Evolutionary conservation across 768 basidiomycete species (phyloP).

Genomic region (Podaxis carcinomalis): DNA sequence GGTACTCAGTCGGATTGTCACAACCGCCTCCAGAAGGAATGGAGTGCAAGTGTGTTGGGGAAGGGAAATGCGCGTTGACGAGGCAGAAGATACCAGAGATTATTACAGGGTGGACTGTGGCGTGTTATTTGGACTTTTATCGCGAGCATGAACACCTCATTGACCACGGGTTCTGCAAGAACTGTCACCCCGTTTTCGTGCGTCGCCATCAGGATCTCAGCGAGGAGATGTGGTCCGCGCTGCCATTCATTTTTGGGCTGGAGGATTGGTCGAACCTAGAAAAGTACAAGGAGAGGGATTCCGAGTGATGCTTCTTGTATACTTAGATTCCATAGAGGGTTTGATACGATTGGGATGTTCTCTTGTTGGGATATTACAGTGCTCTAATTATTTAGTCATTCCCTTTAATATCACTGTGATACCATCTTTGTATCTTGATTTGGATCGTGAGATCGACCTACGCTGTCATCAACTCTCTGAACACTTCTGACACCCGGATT

Average conservation of each 20-base stretch:
- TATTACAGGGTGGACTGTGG: constrained; percentile 25
- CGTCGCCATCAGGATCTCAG: constrained; percentile 17
- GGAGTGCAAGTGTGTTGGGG: constrained; percentile 11
- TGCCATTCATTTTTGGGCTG: constrained; percentile 27
- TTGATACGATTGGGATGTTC: background rate
- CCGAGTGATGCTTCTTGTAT: constrained; percentile 15
- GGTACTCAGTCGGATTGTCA: constrained; percentile 2
- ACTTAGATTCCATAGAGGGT: background rate
- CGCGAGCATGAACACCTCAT: constrained; percentile 23
- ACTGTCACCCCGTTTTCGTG: constrained; percentile 18
- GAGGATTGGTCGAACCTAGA: constrained; percentile 26
- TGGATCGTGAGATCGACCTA: background rate
- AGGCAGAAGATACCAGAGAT: constrained; percentile 21
- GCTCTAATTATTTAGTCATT: background rate
- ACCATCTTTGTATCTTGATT: background rate
- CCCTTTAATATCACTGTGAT: background rate
- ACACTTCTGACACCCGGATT: background rate
- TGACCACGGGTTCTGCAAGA: constrained; percentile 20
- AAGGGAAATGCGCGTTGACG: constrained; percentile 14
- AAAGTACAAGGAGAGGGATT: constrained; percentile 14
- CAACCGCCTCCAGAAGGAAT: constrained; percentile 9
- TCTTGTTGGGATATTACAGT: background rate
- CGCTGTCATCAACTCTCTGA: background rate
- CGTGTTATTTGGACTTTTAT: constrained; percentile 28
- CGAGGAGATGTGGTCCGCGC: constrained; percentile 26